Conservation (phyloP, 2,329 filamentous ascomycete genomes). For the Xylariaceae sp. region DNA sequence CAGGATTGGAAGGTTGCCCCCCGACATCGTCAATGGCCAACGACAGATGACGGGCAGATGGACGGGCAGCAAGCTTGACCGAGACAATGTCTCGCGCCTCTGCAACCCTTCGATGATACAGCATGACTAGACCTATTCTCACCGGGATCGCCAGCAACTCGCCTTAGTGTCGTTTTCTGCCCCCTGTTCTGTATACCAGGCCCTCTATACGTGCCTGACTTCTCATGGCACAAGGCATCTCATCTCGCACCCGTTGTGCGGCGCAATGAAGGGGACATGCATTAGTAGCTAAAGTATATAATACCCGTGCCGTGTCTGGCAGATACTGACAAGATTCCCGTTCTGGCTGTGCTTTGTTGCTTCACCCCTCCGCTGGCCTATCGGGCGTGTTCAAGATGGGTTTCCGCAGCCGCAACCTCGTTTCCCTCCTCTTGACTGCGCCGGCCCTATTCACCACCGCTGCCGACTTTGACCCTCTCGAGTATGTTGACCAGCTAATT, state of each 20-base stretch:
- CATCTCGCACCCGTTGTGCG: too few species aligned
- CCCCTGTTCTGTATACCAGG: slow-evolving; percentile 7
- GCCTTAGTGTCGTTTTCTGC: neutral
- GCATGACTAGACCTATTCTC: slow-evolving; percentile 12
- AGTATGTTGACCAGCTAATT: slow-evolving; percentile 51
- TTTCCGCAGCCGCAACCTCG: slow-evolving; percentile 11
- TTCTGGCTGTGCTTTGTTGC: slow-evolving; percentile 1
- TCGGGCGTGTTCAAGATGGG: slow-evolving; percentile 18
- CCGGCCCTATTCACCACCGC: slow-evolving; percentile 15
- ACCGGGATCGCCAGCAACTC: slow-evolving; percentile 17
- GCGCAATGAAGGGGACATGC: neutral
- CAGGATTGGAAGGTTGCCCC: slow-evolving; percentile 28
- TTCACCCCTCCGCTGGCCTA: neutral
- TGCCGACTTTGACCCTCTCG: slow-evolving; percentile 31
- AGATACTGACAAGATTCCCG: neutral
- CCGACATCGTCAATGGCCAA: slow-evolving; percentile 14
- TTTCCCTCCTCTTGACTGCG: slow-evolving; percentile 16
- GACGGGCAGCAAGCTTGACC: slow-evolving; percentile 13
- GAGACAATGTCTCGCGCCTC: slow-evolving; percentile 20
- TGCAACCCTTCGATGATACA: slow-evolving; percentile 12
- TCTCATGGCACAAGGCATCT: neutral
- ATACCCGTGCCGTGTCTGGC: slow-evolving; percentile 3
- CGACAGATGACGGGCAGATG: slow-evolving; percentile 6
- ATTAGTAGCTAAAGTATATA: slow-evolving; percentile 8
- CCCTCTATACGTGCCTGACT: neutral